Evolutionary conservation across 192 early-diverging fungal species (phyloP).

Genomic region (Dispira parvispora): DNA sequence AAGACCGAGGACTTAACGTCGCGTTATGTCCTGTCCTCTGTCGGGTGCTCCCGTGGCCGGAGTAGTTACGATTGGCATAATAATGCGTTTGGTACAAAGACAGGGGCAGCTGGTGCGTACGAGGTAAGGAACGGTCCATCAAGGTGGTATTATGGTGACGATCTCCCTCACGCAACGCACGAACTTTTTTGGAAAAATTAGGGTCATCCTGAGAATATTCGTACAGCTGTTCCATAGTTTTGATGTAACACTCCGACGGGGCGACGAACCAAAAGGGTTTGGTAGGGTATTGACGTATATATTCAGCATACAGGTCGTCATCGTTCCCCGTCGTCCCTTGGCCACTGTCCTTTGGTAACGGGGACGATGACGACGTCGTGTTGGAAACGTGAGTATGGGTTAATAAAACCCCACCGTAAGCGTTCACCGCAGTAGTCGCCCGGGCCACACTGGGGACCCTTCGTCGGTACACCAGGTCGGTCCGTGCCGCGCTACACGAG

Average conservation of each 20-base stretch:
- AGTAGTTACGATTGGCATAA: background rate
- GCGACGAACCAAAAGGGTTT: background rate
- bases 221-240: no score
- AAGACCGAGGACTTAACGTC: no score
- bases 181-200: no score
- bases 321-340: background rate
- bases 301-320: background rate
- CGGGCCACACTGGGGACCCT: background rate
- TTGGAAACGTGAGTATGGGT: background rate
- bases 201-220: no score
- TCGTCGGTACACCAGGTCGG: slow-evolving; percentile 1
- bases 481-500: background rate
- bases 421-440: slow-evolving; percentile 4
- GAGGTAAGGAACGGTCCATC: background rate
- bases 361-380: background rate
- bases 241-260: background rate
- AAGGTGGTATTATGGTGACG: background rate
- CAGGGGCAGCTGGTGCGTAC: background rate
- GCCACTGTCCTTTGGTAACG: background rate
- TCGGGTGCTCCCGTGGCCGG: no score
- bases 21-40: no score
- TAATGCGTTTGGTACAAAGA: slow-evolving; percentile 1
- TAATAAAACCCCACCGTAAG: background rate
- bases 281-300: background rate
- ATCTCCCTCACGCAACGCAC: no score